These are phyloP conservation scores for Penicillium verrucosum DNA, from an alignment of 2,329 filamentous ascomycete species.

Conservation along the genomic window DNA sequence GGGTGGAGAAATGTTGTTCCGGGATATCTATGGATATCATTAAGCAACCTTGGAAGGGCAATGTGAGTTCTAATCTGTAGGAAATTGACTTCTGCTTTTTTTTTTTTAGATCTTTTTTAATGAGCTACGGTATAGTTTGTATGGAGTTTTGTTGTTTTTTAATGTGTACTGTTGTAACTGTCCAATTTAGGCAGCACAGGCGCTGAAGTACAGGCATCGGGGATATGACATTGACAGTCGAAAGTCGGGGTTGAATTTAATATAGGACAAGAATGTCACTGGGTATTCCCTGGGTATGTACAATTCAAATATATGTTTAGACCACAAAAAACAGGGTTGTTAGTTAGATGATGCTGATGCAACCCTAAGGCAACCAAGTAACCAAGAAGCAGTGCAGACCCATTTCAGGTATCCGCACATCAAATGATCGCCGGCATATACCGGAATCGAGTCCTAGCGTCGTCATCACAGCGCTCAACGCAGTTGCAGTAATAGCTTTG, in stretches of 20 bases:
- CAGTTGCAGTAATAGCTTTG: background rate
- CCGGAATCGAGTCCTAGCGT: background rate
- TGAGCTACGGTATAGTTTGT: background rate
- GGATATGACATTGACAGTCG: background rate
- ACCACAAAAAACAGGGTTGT: constrained; percentile 2
- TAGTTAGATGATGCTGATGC: background rate
- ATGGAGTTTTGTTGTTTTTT: too few species aligned
- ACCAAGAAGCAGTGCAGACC: background rate
- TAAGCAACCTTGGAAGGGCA: background rate
- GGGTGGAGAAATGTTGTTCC: constrained; percentile 20
- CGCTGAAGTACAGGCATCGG: background rate
- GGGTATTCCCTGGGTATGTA: constrained; percentile 20
- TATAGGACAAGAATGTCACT: background rate
- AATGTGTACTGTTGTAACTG: background rate
- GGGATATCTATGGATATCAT: background rate
- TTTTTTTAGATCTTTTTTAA: background rate
- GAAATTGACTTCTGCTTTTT: background rate
- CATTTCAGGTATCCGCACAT: constrained; percentile 1
- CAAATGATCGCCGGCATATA: background rate
- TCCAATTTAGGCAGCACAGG: background rate
- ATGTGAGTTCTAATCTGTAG: background rate
- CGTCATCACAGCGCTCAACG: background rate
- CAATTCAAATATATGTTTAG: constrained; percentile 5
- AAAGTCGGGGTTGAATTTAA: background rate
- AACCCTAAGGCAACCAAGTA: constrained; percentile 2